These are phyloP conservation scores for Salix caprea DNA, from an alignment of 345 rosid genomes.

Conservation along the genomic window DNA sequence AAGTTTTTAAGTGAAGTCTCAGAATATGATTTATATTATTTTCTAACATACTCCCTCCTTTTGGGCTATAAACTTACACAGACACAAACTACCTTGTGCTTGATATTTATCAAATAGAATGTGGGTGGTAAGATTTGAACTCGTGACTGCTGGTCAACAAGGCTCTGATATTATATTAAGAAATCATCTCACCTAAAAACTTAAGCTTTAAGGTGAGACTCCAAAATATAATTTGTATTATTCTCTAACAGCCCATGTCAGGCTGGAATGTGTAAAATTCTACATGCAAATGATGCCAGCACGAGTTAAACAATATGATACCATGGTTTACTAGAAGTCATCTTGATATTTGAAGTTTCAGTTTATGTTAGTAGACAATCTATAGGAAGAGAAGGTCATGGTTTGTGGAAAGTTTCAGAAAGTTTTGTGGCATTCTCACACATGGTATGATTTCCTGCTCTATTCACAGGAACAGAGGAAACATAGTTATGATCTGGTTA, in stretches of 20 bases:
- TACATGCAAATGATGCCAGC: no score
- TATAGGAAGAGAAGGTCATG: background rate
- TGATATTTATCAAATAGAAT: no score
- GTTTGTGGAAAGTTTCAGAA: background rate
- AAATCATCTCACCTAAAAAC: no score
- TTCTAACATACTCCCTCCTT: no score
- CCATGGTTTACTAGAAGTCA: background rate
- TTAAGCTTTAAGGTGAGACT: no score
- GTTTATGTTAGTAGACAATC: background rate
- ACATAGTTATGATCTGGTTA: background rate
- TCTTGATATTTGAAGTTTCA: background rate
- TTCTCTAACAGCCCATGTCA: background rate
- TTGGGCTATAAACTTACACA: no score
- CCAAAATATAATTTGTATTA: no score
- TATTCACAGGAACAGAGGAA: background rate
- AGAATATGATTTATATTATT: no score
- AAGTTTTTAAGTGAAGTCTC: no score
- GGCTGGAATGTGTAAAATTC: background rate
- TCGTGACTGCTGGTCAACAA: no score
- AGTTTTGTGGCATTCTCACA: background rate
- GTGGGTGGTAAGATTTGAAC: background rate
- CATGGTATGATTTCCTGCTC: background rate
- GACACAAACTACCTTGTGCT: fast-evolving
- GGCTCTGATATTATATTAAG: no score
- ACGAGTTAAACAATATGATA: no score